Percentiles rank a stretch among this genome's conserved stretches.
Evolutionary conservation across 176 grass and related monocot species (phyloP).

Genomic region (Oryza punctata): DNA sequence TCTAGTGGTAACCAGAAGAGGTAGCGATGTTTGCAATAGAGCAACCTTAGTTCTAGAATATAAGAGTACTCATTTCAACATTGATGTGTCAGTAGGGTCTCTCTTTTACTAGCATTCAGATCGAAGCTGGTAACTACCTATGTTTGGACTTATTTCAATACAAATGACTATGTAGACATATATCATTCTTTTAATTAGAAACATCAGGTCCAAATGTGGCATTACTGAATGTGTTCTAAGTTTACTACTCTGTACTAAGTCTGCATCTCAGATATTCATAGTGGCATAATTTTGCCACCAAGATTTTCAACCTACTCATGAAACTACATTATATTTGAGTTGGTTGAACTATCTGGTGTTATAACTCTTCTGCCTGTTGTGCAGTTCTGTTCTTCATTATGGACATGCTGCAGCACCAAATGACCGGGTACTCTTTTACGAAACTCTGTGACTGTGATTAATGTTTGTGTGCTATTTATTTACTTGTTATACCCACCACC

Average conservation of each 20-base stretch:
- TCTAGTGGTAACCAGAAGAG: neutral
- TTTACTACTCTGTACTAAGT: neutral
- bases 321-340: conserved; percentile 20
- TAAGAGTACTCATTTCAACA: neutral
- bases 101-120: neutral
- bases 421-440: conserved; percentile 65
- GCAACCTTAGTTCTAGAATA: neutral
- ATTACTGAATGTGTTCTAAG: neutral
- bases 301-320: conserved; percentile 15
- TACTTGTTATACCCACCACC: conserved; percentile 5
- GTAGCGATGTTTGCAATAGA: neutral
- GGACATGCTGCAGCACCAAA: conserved; percentile 93
- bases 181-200: conserved; percentile 7
- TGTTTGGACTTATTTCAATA: conserved; percentile 12
- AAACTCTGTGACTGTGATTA: conserved; percentile 25
- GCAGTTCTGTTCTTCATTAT: conserved; percentile 97
- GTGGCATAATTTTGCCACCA: conserved; percentile 15
- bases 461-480: conserved; percentile 24
- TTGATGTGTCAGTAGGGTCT: neutral
- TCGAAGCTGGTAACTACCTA: neutral
- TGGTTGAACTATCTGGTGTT: conserved; percentile 30
- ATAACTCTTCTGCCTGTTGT: conserved; percentile 48
- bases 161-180: neutral
- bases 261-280: neutral
- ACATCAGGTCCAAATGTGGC: neutral